A percentile compares a stretch with the other conserved stretches of the same genome.
These are phyloP conservation scores for Kentomonas sorsogonicus DNA, from an alignment of 208 protist species.

Conservation along the genomic window DNA sequence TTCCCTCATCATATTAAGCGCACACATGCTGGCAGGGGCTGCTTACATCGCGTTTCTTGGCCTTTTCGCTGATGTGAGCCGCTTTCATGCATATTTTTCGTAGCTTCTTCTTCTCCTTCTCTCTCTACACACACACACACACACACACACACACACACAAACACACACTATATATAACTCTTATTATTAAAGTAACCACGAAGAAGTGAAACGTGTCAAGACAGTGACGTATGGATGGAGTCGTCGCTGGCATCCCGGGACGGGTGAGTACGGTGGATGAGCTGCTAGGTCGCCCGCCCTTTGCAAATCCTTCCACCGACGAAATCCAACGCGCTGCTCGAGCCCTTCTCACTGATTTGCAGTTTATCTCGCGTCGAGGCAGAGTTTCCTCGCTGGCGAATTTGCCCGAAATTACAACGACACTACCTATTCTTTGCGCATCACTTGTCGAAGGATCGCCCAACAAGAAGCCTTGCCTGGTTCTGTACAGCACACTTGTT, in stretches of 20 bases:
- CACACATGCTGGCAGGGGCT: no score
- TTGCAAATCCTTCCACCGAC: slow-evolving; percentile 23
- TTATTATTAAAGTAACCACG: no score
- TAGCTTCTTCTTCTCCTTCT: no score
- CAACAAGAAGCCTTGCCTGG: slow-evolving; percentile 29
- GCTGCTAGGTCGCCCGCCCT: slow-evolving; percentile 55
- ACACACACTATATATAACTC: no score
- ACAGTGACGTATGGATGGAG: no score
- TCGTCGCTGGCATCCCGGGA: no score
- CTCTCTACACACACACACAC: not conserved
- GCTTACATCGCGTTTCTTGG: no score
- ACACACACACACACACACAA: no score
- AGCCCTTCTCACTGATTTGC: slow-evolving; percentile 14
- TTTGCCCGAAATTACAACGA: slow-evolving; percentile 40
- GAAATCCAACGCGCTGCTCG: slow-evolving; percentile 22
- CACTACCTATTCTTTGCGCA: slow-evolving; percentile 68
- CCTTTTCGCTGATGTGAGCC: no score
- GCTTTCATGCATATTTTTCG: no score
- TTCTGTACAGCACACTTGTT: slow-evolving; percentile 39
- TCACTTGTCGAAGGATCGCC: slow-evolving; percentile 48
- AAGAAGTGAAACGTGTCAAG: no score
- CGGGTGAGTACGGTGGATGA: slow-evolving; percentile 52
- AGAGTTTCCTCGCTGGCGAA: slow-evolving; percentile 21
- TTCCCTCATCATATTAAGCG: no score
- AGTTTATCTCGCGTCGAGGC: slow-evolving; percentile 7